These are phyloP conservation scores for Corylus americana DNA, from an alignment of 306 rosid genomes.

Conservation along the genomic window DNA sequence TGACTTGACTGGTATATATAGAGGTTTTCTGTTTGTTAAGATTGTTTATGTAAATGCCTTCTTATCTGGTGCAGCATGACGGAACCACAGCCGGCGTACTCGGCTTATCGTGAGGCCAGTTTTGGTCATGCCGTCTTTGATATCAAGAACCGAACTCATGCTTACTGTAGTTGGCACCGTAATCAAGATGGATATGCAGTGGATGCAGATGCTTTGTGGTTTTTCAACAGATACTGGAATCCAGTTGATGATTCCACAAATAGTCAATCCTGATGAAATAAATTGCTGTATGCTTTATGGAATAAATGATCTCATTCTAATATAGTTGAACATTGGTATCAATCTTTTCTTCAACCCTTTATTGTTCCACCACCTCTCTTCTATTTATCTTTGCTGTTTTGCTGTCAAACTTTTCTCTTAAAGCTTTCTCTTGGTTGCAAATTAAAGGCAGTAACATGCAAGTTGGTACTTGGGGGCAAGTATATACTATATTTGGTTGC, in stretches of 20 bases:
- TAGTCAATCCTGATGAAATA: conserved; percentile 6
- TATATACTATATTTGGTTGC: too few species aligned
- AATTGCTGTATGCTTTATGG: neutral
- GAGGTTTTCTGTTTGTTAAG: neutral
- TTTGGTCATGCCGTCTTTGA: conserved; percentile 49
- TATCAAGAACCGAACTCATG: conserved; percentile 55
- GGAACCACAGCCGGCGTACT: conserved; percentile 52
- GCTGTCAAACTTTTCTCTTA: neutral
- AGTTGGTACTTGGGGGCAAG: too few species aligned
- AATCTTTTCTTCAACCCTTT: too few species aligned
- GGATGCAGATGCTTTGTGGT: conserved; percentile 51
- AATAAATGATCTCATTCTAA: neutral
- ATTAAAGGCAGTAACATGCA: too few species aligned
- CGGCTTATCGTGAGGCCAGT: conserved; percentile 58
- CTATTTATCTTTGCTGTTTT: too few species aligned
- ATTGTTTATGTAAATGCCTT: neutral
- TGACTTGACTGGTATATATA: neutral
- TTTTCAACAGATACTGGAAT: conserved; percentile 40
- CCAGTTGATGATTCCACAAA: conserved; percentile 38
- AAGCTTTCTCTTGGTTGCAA: neutral
- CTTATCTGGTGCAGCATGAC: conserved; percentile 40
- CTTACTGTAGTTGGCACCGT: conserved; percentile 49
- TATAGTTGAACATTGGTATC: too few species aligned
- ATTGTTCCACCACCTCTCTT: too few species aligned
- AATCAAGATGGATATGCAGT: conserved; percentile 53